These are phyloP conservation scores for Amanita phalloides DNA, from an alignment of 768 basidiomycete genomes.

Conservation along the genomic window DNA sequence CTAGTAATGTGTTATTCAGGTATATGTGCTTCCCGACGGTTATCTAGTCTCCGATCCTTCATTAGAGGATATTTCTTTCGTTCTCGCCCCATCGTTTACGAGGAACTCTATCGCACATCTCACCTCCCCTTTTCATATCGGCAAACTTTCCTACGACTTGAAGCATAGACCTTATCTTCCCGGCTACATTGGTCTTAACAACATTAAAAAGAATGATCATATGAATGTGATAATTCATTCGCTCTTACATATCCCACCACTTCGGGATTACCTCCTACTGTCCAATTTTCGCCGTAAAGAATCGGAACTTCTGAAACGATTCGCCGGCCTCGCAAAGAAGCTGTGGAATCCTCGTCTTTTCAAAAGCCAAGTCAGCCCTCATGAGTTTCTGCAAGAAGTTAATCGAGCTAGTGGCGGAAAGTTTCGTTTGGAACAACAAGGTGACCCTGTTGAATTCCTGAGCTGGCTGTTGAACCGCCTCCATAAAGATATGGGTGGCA, in stretches of 20 bases:
- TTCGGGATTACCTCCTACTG: constrained; percentile 81
- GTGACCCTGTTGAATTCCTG: constrained; percentile 93
- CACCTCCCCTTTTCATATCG: constrained; percentile 46
- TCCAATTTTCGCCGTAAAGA: constrained; percentile 65
- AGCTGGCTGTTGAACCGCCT: constrained; percentile 92
- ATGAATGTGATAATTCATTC: constrained; percentile 96
- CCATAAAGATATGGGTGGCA: constrained; percentile 90
- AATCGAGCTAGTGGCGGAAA: constrained; percentile 80
- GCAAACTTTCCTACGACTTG: constrained; percentile 80
- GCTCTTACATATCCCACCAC: constrained; percentile 80
- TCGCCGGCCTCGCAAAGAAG: constrained; percentile 82
- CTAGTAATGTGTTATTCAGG: constrained; percentile 34
- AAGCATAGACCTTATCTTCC: constrained; percentile 73
- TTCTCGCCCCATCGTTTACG: constrained; percentile 86
- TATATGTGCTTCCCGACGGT: constrained; percentile 95
- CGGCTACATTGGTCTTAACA: constrained; percentile 94
- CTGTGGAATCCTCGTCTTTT: constrained; percentile 94
- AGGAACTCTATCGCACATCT: constrained; percentile 39
- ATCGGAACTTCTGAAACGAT: constrained; percentile 80
- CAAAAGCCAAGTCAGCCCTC: constrained; percentile 98
- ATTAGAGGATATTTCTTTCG: constrained; percentile 87
- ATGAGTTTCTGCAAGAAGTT: constrained; percentile 97
- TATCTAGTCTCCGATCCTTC: constrained; percentile 96
- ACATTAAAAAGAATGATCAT: constrained; percentile 95
- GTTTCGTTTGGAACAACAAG: constrained; percentile 89